Base-by-base conservation (phyloP, 257 asterid species). In the Scutellaria barbata region DNA sequence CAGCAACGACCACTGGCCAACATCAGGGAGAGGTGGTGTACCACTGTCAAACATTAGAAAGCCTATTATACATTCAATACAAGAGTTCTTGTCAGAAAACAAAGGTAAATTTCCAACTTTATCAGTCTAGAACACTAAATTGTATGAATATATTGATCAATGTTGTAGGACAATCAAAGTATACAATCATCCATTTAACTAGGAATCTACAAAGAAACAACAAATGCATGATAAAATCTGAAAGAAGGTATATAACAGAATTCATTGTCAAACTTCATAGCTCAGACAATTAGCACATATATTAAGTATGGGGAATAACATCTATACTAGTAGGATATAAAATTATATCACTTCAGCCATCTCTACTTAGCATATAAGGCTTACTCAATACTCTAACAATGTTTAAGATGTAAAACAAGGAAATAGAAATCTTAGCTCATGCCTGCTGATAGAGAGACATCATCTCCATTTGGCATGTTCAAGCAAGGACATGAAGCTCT, bases 1-100 rank as follows among this genome's bases (percentile, higher is more conserved):
- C 58, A 95, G 89, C 78, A 95, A 85, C 77, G 92, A 56, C 99
- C 99, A 95, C 82, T 95, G 99, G 75, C 99, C 98, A 46, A 83
- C 86, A 80, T 95, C 99, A 45, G 99, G 99, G 74, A 95, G 98
- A 74, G 99, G 97, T 6, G 90, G 86, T 37, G 90, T 79, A 22
- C 58, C 83, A 35, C 99, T 95, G 92, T 66, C 74, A 76, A 77
- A 74, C 55, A 77, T 61, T 66, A 48, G 65, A 57, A 59, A 66
- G 59, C 75, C 77, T 69, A 53, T 82, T 73, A 83, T 40, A 18
- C 20, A 30, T 30, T 5, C 35, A 30, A 30, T 30, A 30, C 35
- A 30, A 30, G 35, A 30, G 35, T 30, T 30, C 5, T 30, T 30
- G 35, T 66, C 74, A 37, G 33, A n/a, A n/a, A n/a, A n/a, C n/a